These are phyloP conservation scores for Colletotrichum paranaense DNA, from an alignment of 2,329 filamentous ascomycete species.

Conservation along the genomic window DNA sequence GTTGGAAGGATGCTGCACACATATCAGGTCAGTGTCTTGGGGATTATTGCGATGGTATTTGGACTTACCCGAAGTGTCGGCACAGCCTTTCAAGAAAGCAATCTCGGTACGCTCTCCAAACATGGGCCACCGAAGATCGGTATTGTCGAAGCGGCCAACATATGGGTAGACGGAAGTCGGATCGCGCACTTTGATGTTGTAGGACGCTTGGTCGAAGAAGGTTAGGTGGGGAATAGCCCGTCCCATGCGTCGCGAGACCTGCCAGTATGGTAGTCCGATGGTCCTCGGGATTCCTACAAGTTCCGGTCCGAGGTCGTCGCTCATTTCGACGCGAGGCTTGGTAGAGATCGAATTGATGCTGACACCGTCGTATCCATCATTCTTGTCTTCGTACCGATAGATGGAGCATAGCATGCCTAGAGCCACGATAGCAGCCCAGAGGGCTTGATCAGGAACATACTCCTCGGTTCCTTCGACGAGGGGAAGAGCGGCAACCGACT, in stretches of 20 bases:
- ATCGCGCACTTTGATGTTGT: slow-evolving; percentile 63
- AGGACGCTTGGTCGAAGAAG: slow-evolving; percentile 64
- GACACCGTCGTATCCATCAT: slow-evolving; percentile 64
- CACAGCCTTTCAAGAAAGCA: slow-evolving; percentile 62
- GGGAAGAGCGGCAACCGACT: slow-evolving; percentile 60
- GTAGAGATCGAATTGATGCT: slow-evolving; percentile 46
- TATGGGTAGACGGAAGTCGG: slow-evolving; percentile 61
- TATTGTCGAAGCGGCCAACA: slow-evolving; percentile 63
- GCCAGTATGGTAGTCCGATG: slow-evolving; percentile 62
- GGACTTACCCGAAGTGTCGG: slow-evolving; percentile 54
- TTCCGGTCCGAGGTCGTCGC: slow-evolving; percentile 63
- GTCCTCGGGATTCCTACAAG: slow-evolving; percentile 59
- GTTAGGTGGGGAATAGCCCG: slow-evolving; percentile 63
- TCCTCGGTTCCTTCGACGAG: slow-evolving; percentile 61
- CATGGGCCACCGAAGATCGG: slow-evolving; percentile 64
- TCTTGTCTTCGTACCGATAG: slow-evolving; percentile 63
- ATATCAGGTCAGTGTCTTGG: not conserved
- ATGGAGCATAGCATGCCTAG: slow-evolving; percentile 65
- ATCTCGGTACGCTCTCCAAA: slow-evolving; percentile 64
- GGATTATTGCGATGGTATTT: not conserved
- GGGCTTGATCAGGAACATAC: slow-evolving; percentile 60
- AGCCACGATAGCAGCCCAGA: slow-evolving; percentile 64
- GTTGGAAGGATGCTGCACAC: slow-evolving; percentile 57
- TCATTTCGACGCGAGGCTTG: slow-evolving; percentile 54
- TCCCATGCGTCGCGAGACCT: slow-evolving; percentile 62